These are phyloP conservation scores for Blumeriella jaapii DNA, from an alignment of 2,329 filamentous ascomycete genomes.

Conservation along the genomic window DNA sequence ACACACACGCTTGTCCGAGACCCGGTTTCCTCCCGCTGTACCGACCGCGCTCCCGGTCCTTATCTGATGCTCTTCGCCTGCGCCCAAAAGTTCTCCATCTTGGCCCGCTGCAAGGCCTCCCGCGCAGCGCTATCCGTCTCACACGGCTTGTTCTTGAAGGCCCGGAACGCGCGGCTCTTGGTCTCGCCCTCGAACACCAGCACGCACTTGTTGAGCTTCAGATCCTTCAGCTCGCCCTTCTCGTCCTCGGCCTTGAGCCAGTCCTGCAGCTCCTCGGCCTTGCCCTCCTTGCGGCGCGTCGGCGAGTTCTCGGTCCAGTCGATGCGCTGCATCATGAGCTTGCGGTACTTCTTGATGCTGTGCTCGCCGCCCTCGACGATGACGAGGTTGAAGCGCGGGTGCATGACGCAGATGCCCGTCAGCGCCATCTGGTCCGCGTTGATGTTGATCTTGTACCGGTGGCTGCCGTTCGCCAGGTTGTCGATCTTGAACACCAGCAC, in stretches of 20 bases:
- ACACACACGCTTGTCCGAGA: no score
- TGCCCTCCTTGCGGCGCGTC: slow-evolving; percentile 49
- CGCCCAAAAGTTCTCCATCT: slow-evolving; percentile 94
- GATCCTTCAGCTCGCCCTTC: slow-evolving; percentile 65
- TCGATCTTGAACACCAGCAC: slow-evolving; percentile 83
- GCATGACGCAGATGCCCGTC: slow-evolving; percentile 83
- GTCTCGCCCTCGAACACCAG: slow-evolving; percentile 87
- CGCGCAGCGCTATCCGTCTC: slow-evolving; percentile 85
- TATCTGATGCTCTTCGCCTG: slow-evolving; percentile 55
- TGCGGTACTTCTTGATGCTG: slow-evolving; percentile 75
- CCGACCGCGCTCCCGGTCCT: neutral
- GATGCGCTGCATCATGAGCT: slow-evolving; percentile 86
- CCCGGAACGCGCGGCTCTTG: slow-evolving; percentile 68
- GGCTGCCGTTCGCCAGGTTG: slow-evolving; percentile 81
- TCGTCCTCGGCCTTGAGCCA: slow-evolving; percentile 78
- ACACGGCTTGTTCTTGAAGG: slow-evolving; percentile 83
- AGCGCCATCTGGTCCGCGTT: slow-evolving; percentile 85
- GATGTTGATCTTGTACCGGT: slow-evolving; percentile 84
- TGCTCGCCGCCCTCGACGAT: slow-evolving; percentile 85
- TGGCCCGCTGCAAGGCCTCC: slow-evolving; percentile 64
- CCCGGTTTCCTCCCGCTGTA: neutral
- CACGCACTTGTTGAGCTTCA: slow-evolving; percentile 69
- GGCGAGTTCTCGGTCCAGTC: slow-evolving; percentile 87
- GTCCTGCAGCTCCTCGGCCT: slow-evolving; percentile 49
- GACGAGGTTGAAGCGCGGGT: slow-evolving; percentile 79